Conservation (phyloP, 345 rosid genomes). For the Theobroma cacao region DNA sequence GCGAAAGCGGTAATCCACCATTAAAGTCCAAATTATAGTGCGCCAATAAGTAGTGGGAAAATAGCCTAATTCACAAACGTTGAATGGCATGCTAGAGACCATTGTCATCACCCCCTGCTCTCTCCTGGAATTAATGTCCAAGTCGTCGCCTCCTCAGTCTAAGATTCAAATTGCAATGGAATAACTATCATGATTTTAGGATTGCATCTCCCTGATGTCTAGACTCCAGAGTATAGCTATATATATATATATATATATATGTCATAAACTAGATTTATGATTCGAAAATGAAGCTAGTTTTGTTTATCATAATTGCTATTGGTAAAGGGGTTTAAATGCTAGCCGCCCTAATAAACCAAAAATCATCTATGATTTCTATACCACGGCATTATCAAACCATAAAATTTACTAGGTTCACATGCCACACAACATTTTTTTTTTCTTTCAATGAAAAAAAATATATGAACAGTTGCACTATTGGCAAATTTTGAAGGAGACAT, state of each 20-base stretch:
- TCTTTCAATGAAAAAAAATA: neutral
- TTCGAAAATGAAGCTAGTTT: neutral
- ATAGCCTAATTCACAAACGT: neutral
- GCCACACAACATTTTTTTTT: neutral
- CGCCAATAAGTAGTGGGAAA: constrained; percentile 22
- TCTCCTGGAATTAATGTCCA: neutral
- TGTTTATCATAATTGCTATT: neutral
- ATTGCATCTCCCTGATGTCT: too few species aligned
- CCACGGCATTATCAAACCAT: neutral
- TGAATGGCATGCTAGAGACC: neutral
- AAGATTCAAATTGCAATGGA: neutral
- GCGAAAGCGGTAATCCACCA: constrained; percentile 1
- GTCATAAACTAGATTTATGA: neutral
- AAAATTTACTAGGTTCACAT: neutral
- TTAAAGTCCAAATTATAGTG: constrained; percentile 12
- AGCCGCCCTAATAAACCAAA: neutral
- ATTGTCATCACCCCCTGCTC: neutral
- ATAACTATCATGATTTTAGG: neutral
- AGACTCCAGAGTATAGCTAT: too few species aligned
- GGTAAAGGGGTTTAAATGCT: neutral
- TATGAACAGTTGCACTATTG: neutral
- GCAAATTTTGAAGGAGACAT: neutral
- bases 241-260: too few species aligned
- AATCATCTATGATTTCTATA: neutral
- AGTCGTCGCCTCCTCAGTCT: neutral